Evolutionary conservation across 2,329 filamentous ascomycete species (phyloP).

Genomic region (Talaromyces funiculosus): DNA sequence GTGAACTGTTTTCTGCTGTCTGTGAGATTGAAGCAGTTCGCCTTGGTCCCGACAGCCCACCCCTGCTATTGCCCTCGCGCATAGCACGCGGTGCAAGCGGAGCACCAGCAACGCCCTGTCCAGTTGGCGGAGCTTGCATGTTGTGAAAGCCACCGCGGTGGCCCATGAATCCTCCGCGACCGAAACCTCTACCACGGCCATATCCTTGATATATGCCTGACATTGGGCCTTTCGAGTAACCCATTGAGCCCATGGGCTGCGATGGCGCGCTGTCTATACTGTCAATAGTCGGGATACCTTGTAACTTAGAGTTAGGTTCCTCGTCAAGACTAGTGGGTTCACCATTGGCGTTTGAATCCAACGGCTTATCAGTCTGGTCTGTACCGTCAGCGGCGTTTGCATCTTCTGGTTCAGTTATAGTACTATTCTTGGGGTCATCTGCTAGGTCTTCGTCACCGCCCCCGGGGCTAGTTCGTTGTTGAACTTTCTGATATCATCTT

Average conservation of each 20-base stretch:
- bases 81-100: conserved; percentile 93
- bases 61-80: conserved; percentile 70
- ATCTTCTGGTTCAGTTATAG: conserved; percentile 8
- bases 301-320: conserved; percentile 17
- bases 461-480: conserved; percentile 31
- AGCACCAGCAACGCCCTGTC: conserved; percentile 62
- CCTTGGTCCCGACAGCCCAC: conserved; percentile 45
- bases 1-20: conserved; percentile 20
- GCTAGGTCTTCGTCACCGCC: conserved; percentile 28
- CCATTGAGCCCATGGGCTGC: conserved; percentile 18
- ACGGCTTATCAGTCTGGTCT: neutral
- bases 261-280: conserved; percentile 24
- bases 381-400: neutral
- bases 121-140: conserved; percentile 30
- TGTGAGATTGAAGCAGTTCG: conserved; percentile 21
- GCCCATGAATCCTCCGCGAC: conserved; percentile 43
- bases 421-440: conserved; percentile 20
- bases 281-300: conserved; percentile 29
- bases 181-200: conserved; percentile 38
- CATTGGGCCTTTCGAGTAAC: conserved; percentile 27
- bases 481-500: conserved; percentile 22
- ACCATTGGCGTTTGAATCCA: neutral
- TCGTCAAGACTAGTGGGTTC: neutral
- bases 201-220: conserved; percentile 24
- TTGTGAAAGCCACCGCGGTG: conserved; percentile 35